These are phyloP conservation scores for Vigna radiata DNA, from an alignment of 306 rosid species.

Conservation along the genomic window DNA sequence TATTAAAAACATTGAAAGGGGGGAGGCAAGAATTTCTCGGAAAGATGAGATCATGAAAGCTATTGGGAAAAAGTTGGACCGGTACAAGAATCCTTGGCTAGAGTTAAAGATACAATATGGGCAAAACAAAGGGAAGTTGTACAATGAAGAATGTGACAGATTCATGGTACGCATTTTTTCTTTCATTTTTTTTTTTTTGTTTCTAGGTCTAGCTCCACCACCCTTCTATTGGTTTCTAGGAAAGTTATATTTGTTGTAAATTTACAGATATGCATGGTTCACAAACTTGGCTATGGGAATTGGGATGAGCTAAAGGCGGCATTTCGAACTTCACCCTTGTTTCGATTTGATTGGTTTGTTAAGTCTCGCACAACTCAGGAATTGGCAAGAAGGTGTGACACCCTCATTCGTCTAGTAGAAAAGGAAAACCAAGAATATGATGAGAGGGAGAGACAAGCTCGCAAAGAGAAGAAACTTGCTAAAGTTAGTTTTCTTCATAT, in stretches of 20 bases:
- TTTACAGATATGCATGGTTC: constrained; percentile 94
- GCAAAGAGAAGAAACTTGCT: constrained; percentile 98
- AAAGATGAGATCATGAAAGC: constrained; percentile 99
- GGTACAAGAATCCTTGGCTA: constrained; percentile 99
- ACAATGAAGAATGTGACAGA: constrained; percentile 98
- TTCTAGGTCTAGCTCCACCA: constrained; percentile 5
- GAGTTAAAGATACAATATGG: constrained; percentile 96
- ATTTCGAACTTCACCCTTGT: constrained; percentile 94
- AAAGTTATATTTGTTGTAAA: constrained; percentile 19
- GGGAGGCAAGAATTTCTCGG: constrained; percentile 99
- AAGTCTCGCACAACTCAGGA: constrained; percentile 99
- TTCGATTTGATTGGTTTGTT: constrained; percentile 99
- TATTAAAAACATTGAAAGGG: constrained; percentile 97
- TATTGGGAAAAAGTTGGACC: constrained; percentile 95
- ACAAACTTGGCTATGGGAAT: constrained; percentile 98
- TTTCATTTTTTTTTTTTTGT: background rate
- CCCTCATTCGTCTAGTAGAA: constrained; percentile 91
- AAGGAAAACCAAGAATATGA: constrained; percentile 99
- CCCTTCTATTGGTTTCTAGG: background rate
- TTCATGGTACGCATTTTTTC: constrained; percentile 70
- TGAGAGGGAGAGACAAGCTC: constrained; percentile 99
- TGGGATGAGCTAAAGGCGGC: constrained; percentile 99
- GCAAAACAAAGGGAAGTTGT: constrained; percentile 96
- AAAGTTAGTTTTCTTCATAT: constrained; percentile 63
- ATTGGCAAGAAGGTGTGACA: constrained; percentile 99